phyloP scores from a whole-genome alignment of 345 rosid species.

The Erysimum cheiranthoides region DNA sequence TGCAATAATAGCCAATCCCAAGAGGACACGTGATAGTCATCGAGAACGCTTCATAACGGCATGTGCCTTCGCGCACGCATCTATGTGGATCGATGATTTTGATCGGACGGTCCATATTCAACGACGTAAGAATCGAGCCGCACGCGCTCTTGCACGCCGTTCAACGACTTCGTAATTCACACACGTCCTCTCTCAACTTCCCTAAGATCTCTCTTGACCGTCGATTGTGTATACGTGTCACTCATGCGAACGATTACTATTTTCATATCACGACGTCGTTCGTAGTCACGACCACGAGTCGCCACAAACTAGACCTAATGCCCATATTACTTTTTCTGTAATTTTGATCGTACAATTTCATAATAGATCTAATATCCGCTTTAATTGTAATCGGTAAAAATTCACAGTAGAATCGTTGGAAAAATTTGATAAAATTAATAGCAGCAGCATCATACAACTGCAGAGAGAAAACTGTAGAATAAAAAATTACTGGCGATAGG shows the following conservation, averaged over 20 bases:
- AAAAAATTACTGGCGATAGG: slow-evolving; percentile 11
- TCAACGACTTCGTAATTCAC: slow-evolving; percentile 59
- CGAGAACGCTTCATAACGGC: slow-evolving; percentile 41
- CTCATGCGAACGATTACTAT: slow-evolving; percentile 20
- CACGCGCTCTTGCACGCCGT: slow-evolving; percentile 58
- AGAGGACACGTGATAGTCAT: slow-evolving; percentile 45
- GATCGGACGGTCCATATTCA: slow-evolving; percentile 49
- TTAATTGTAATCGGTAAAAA: neutral
- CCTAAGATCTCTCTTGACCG: slow-evolving; percentile 44
- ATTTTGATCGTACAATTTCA: neutral
- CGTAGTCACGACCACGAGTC: slow-evolving; percentile 15
- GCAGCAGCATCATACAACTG: slow-evolving; percentile 5
- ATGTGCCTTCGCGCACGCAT: slow-evolving; percentile 47
- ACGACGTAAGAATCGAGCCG: slow-evolving; percentile 56
- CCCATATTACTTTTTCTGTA: neutral
- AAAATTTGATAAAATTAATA: neutral
- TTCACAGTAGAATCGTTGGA: neutral
- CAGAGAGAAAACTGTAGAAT: neutral
- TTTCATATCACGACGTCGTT: slow-evolving; percentile 28
- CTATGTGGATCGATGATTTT: slow-evolving; percentile 48
- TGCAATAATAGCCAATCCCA: slow-evolving; percentile 35
- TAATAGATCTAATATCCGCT: neutral
- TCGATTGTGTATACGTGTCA: slow-evolving; percentile 39
- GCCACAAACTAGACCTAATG: slow-evolving; percentile 29
- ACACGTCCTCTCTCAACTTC: slow-evolving; percentile 53